Evolutionary conservation across 2,329 filamentous ascomycete species (phyloP).

Genomic region (Metarhizium robertsii): DNA sequence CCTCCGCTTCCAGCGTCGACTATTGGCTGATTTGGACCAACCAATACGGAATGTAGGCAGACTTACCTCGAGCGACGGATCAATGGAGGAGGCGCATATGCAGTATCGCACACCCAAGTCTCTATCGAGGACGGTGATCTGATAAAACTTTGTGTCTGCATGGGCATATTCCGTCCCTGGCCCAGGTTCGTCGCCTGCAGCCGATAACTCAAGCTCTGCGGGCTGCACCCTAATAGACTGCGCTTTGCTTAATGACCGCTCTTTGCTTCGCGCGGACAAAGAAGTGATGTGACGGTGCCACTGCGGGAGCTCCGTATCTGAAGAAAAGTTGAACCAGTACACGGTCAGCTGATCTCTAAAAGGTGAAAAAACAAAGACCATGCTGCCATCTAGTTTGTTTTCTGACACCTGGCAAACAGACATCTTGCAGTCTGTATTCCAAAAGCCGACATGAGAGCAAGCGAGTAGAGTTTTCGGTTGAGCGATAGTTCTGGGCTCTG

Average conservation of each 20-base stretch:
- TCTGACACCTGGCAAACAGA: constrained; percentile 16
- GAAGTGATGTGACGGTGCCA: constrained; percentile 28
- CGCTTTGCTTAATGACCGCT: constrained; percentile 7
- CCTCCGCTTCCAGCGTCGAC: constrained; percentile 18
- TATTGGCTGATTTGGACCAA: constrained; percentile 16
- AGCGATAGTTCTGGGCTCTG: constrained; percentile 1
- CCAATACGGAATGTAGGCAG: constrained; percentile 18
- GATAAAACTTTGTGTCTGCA: constrained; percentile 33
- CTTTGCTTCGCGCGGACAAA: constrained; percentile 12
- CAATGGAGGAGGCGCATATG: constrained; percentile 19
- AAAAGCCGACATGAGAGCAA: constrained; percentile 19
- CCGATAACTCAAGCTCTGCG: constrained; percentile 11
- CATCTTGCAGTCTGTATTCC: constrained; percentile 18
- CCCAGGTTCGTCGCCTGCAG: constrained; percentile 8
- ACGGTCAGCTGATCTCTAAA: constrained; percentile 21
- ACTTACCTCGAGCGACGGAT: constrained; percentile 15
- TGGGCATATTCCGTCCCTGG: constrained; percentile 22
- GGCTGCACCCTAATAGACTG: constrained; percentile 20
- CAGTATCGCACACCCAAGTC: constrained; percentile 35
- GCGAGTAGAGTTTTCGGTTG: constrained; percentile 17
- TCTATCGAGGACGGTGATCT: constrained; percentile 32
- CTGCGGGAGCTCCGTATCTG: constrained; percentile 19
- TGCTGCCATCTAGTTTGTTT: constrained; percentile 11
- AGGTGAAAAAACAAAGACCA: constrained; percentile 27
- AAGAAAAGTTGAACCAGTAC: constrained; percentile 23